A percentile compares a stretch with the other conserved stretches of the same genome.
phyloP scores from a whole-genome alignment of 441 rosid genomes.

The Dalechampia spathulata region DNA sequence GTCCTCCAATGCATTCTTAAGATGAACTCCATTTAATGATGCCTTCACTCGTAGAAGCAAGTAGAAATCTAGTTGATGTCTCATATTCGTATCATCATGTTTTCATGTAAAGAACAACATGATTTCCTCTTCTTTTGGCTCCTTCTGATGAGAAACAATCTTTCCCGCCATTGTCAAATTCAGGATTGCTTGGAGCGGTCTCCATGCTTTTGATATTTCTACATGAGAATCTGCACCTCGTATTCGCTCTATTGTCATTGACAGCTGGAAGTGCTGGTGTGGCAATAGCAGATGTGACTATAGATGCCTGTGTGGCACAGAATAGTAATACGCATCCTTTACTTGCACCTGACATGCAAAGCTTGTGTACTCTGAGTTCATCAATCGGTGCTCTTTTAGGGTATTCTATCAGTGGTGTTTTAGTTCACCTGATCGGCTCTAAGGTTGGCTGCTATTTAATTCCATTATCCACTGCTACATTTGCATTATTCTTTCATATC shows the following conservation, averaged over 20 bases:
- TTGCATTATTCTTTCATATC: neutral
- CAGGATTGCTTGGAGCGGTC: slow-evolving; percentile 68
- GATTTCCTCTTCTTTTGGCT: neutral
- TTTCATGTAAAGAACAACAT: neutral
- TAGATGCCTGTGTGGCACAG: slow-evolving; percentile 95
- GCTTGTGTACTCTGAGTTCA: slow-evolving; percentile 68
- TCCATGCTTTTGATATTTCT: slow-evolving; percentile 71
- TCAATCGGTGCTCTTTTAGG: slow-evolving; percentile 81
- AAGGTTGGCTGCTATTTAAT: slow-evolving; percentile 38
- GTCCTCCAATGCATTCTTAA: neutral
- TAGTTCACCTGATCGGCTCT: slow-evolving; percentile 84
- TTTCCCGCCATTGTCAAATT: slow-evolving; percentile 13
- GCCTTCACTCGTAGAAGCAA: no score
- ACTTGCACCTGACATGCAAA: slow-evolving; percentile 97
- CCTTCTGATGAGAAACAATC: neutral
- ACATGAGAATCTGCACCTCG: slow-evolving; percentile 57
- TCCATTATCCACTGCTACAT: slow-evolving; percentile 5
- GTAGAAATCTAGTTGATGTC: neutral
- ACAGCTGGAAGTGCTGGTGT: slow-evolving; percentile 65
- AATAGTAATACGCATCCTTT: slow-evolving; percentile 72
- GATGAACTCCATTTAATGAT: neutral
- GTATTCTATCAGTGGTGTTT: slow-evolving; percentile 67
- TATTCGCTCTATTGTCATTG: slow-evolving; percentile 55
- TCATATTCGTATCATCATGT: no score
- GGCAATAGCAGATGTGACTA: slow-evolving; percentile 93